phyloP scores from a whole-genome alignment of 2,329 filamentous ascomycete species.

The Orbilia oligospora region DNA sequence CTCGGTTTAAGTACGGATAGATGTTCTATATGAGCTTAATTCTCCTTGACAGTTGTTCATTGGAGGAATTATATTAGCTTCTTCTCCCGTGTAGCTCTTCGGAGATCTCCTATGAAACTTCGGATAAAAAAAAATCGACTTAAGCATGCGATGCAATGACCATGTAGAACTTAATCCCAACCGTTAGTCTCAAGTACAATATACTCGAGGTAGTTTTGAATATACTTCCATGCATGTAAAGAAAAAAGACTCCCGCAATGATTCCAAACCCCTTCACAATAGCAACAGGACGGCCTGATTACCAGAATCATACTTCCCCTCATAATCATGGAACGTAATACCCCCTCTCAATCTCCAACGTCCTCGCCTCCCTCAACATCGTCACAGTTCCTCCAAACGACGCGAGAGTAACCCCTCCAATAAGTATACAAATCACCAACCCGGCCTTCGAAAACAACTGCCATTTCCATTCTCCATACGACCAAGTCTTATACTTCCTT shows the following conservation, averaged over 20 bases:
- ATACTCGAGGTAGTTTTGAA: neutral
- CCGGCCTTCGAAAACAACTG: slow-evolving; percentile 25
- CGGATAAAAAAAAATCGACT: neutral
- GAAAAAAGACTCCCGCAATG: neutral
- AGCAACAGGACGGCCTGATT: too few species aligned
- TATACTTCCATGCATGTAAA: neutral
- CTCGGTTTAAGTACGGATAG: too few species aligned
- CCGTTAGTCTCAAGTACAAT: too few species aligned
- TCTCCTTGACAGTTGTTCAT: neutral
- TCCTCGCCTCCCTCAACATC: slow-evolving; percentile 28
- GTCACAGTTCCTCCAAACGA: slow-evolving; percentile 26
- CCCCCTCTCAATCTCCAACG: slow-evolving; percentile 35
- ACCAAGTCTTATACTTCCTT: slow-evolving; percentile 10
- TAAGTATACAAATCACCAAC: slow-evolving; percentile 7
- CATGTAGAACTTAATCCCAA: neutral
- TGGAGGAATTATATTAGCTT: neutral
- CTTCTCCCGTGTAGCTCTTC: neutral
- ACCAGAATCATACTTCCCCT: too few species aligned
- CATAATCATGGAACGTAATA: neutral
- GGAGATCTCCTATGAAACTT: neutral
- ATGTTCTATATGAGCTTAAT: neutral
- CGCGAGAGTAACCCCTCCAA: slow-evolving; percentile 8
- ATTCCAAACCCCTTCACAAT: neutral
- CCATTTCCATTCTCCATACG: slow-evolving; percentile 20
- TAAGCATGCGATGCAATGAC: too few species aligned